Conservation (phyloP, 2,329 filamentous ascomycete species). For the Lasiodiplodia theobromae region DNA sequence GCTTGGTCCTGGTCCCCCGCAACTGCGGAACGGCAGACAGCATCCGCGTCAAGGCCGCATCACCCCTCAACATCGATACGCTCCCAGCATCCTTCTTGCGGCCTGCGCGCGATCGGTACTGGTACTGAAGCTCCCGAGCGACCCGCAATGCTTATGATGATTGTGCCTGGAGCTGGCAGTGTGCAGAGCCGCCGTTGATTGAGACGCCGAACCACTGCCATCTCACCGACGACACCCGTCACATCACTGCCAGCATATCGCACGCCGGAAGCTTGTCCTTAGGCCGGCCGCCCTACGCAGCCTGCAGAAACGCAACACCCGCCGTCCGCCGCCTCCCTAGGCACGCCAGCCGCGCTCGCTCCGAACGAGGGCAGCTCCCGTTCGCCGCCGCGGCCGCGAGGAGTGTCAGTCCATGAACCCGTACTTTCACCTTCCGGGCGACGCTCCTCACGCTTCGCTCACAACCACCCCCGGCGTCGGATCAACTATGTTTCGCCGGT, state of each 20-base stretch:
- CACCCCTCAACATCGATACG: slow-evolving; percentile 25
- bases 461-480: slow-evolving; percentile 26
- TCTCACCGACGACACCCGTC: slow-evolving; percentile 25
- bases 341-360: slow-evolving; percentile 8
- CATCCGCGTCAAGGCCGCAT: slow-evolving; percentile 23
- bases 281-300: slow-evolving; percentile 12
- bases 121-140: not conserved
- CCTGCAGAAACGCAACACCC: not conserved
- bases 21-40: slow-evolving; percentile 24
- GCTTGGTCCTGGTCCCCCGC: slow-evolving; percentile 26
- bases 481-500: slow-evolving; percentile 53
- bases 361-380: slow-evolving; percentile 14
- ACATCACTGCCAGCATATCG: slow-evolving; percentile 29
- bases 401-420: slow-evolving; percentile 28
- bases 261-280: slow-evolving; percentile 19
- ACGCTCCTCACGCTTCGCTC: slow-evolving; percentile 25
- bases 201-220: slow-evolving; percentile 23
- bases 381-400: slow-evolving; percentile 19
- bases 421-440: slow-evolving; percentile 11
- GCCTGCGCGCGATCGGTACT: slow-evolving; percentile 21
- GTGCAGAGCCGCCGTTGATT: slow-evolving; percentile 30
- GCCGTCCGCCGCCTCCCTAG: not conserved
- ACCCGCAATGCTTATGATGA: slow-evolving; percentile 30
- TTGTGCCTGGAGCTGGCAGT: slow-evolving; percentile 29
- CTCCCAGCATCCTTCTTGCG: slow-evolving; percentile 17